Conservation (phyloP, 2,329 filamentous ascomycete species). For the Trichoderma citrinoviride region DNA sequence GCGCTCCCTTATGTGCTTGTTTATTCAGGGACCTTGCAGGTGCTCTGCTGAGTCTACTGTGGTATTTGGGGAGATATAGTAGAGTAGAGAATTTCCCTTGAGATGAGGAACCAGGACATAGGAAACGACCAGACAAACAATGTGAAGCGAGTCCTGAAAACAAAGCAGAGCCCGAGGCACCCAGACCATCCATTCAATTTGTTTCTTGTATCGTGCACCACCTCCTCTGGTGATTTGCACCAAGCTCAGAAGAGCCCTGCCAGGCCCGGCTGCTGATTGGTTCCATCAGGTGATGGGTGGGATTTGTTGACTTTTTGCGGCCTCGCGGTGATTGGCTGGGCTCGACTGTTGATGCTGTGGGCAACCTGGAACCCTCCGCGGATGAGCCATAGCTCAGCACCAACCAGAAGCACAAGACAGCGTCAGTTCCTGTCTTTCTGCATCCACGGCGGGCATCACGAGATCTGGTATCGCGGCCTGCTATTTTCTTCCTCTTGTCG, state of each 20-base stretch:
- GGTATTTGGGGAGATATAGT: too few relatives aligned
- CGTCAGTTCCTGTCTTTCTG: neutral
- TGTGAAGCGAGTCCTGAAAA: neutral
- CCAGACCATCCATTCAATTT: neutral
- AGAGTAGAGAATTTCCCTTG: too few relatives aligned
- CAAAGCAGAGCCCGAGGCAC: neutral
- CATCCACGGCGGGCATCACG: neutral
- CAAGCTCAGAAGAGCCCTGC: slow-evolving; percentile 3
- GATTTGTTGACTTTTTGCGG: slow-evolving; percentile 14
- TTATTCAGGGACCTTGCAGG: too few relatives aligned
- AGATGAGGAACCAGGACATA: too few relatives aligned
- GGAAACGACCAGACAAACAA: neutral
- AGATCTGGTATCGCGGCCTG: neutral
- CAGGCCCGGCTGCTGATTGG: slow-evolving; percentile 19
- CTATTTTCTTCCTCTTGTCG: neutral
- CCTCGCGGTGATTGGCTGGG: too few relatives aligned
- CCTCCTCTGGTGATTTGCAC: neutral
- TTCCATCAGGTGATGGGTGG: slow-evolving; percentile 13
- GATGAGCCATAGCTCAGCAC: slow-evolving; percentile 9
- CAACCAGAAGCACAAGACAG: neutral
- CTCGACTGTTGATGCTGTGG: too few relatives aligned
- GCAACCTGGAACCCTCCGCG: too few relatives aligned
- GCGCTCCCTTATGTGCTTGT: neutral
- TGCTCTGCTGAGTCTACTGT: too few relatives aligned
- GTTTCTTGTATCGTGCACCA: neutral